Conservation (phyloP, 2,329 filamentous ascomycete species). For the Xylariaceae sp. region DNA sequence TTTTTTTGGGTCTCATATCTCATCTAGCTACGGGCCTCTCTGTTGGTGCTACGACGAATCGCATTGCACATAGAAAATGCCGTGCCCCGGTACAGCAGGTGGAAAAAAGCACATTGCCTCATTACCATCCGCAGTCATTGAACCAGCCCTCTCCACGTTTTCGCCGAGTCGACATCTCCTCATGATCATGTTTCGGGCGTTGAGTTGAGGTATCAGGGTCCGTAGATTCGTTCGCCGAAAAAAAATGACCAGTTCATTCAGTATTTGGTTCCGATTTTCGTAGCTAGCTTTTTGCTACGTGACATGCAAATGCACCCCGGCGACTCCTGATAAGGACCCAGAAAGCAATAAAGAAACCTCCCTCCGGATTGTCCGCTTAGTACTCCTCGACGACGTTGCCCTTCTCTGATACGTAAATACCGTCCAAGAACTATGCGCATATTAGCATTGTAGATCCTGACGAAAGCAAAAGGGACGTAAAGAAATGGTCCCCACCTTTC, state of each 20-base stretch:
- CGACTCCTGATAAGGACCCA: slow-evolving; percentile 60
- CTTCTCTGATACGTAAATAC: slow-evolving; percentile 99
- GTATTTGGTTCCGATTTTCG: slow-evolving; percentile 35
- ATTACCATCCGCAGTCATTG: no score
- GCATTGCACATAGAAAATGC: no score
- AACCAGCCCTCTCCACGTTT: no score
- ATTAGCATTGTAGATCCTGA: no score
- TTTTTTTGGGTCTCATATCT: no score
- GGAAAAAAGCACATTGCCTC: no score
- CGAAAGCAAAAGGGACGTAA: no score
- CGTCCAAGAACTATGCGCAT: slow-evolving; percentile 83
- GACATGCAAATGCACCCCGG: slow-evolving; percentile 62
- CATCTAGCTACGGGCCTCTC: no score
- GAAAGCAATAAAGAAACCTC: slow-evolving; percentile 59
- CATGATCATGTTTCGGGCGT: no score
- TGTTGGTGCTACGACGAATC: no score
- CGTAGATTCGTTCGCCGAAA: slow-evolving; percentile 8
- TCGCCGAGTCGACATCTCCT: no score
- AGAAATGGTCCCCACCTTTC: slow-evolving; percentile 67
- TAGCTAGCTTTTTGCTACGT: slow-evolving; percentile 46
- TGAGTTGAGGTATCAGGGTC: slow-evolving; percentile 3
- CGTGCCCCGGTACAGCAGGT: no score
- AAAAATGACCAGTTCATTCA: slow-evolving; percentile 19
- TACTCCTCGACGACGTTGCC: slow-evolving; percentile 83
- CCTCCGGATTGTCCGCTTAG: slow-evolving; percentile 43